Evolutionary conservation across 1,139 yeast species (phyloP), one percentile per base, ranked within the genome.

Genomic region (Yamadazyma jaroonii): DNA sequence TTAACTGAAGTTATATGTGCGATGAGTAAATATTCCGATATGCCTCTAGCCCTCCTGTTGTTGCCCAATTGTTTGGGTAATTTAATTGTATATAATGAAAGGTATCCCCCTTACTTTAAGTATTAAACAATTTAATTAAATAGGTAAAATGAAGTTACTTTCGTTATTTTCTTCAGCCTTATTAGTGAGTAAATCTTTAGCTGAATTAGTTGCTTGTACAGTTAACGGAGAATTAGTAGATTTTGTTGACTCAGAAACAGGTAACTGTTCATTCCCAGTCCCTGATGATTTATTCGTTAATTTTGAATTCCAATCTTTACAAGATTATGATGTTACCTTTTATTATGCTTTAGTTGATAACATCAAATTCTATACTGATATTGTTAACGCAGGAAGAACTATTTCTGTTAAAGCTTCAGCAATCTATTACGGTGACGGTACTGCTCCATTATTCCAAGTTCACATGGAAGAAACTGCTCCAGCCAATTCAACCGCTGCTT

Each of bases 201-300:
- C 70, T 33, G 36, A 46, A 37, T 54, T 62, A 36, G 73, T 68
- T 36, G 67, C 61, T 37, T 69, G 75, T 59, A 46, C 57, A 35
- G 63, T 64, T 35, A 51, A 61, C 44, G 72, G 71, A 43, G 54
- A 35, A 29, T 39, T 49, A 32, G 60, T 57, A 22, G 65, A 64
- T 25, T 52, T 55, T 32, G 74, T 67, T 36, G 73, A 67, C 56
- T 60, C 59, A 44, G 72, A 61, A 42, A 62, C 74, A 35, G 75
- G 73, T 45, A 43, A 40, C 11, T 69, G 74, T 58, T 61, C 66
- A 38, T 67, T 67, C 62, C 42, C 62, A 12, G 45, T 69, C 36
- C 70, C 72, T 44, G 38, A 47, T 3, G 9, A 39, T 22, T 57
- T 51, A 41, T 64, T 67, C 31, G 59, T 51, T 26, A 20, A 32